A percentile compares a stretch with the other conserved stretches of the same genome.
phyloP scores from a whole-genome alignment of 805 yeast genomes.

The Vanderwaltozyma polyspora region DNA sequence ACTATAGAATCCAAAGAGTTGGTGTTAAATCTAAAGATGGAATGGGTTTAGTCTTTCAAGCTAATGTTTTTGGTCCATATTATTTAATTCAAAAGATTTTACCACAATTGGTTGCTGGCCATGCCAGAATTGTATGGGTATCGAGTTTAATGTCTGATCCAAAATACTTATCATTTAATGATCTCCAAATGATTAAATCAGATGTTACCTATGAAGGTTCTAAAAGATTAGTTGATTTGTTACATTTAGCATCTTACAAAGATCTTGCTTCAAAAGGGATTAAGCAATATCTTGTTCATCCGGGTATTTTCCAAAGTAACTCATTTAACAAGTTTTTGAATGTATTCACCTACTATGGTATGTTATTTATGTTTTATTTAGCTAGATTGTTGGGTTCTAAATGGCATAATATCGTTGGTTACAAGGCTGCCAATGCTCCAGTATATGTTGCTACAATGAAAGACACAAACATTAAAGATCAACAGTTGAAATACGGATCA shows the following conservation, averaged over 20 bases:
- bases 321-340: conserved; percentile 70
- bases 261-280: conserved; percentile 42
- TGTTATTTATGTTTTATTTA: conserved; percentile 71
- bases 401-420: conserved; percentile 83
- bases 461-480: conserved; percentile 30
- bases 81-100: conserved; percentile 60
- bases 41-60: conserved; percentile 82
- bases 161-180: conserved; percentile 59
- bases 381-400: conserved; percentile 77
- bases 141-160: conserved; percentile 76
- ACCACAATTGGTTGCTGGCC: conserved; percentile 39
- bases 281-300: conserved; percentile 72
- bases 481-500: conserved; percentile 58
- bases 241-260: conserved; percentile 63
- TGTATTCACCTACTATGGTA: conserved; percentile 70
- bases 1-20: conserved; percentile 68
- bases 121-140: conserved; percentile 74
- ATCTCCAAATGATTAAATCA: conserved; percentile 56
- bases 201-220: conserved; percentile 82
- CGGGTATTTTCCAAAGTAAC: conserved; percentile 84
- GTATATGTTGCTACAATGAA: conserved; percentile 51
- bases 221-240: conserved; percentile 71
- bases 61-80: conserved; percentile 94
- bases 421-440: conserved; percentile 83
- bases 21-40: conserved; percentile 73